phyloP scores from a whole-genome alignment of 2,329 filamentous ascomycete species.

The Cadophora gregata region DNA sequence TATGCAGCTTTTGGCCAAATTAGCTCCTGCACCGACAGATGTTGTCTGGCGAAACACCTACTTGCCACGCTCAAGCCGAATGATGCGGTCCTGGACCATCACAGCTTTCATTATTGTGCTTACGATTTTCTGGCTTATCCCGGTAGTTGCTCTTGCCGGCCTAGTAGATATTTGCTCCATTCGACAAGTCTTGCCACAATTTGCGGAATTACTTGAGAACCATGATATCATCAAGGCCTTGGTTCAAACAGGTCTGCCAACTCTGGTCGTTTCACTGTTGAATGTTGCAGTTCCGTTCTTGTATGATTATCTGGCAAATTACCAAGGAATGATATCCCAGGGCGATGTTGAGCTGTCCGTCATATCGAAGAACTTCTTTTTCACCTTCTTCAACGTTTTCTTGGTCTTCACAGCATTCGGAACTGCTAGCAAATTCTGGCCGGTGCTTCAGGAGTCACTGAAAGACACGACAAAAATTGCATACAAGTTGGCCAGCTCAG shows the following conservation, averaged over 20 bases:
- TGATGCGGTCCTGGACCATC: slow-evolving; percentile 81
- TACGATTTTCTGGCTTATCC: slow-evolving; percentile 85
- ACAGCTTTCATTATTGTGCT: slow-evolving; percentile 83
- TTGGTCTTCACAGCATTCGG: slow-evolving; percentile 90
- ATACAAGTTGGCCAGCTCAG: slow-evolving; percentile 73
- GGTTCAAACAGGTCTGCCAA: slow-evolving; percentile 87
- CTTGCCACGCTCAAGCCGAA: slow-evolving; percentile 72
- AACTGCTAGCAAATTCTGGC: slow-evolving; percentile 76
- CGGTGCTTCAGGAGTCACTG: slow-evolving; percentile 74
- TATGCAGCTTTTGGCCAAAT: slow-evolving; percentile 81
- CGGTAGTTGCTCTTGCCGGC: slow-evolving; percentile 79
- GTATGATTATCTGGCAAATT: slow-evolving; percentile 90
- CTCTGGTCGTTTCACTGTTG: slow-evolving; percentile 82
- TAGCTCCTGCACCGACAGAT: slow-evolving; percentile 86
- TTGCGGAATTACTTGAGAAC: slow-evolving; percentile 70
- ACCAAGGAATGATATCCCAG: slow-evolving; percentile 93
- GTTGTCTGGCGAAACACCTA: slow-evolving; percentile 98
- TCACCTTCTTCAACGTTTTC: slow-evolving; percentile 99
- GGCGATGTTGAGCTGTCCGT: slow-evolving; percentile 93
- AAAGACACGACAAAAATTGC: slow-evolving; percentile 82
- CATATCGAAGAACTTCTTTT: slow-evolving; percentile 99
- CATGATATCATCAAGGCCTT: slow-evolving; percentile 77
- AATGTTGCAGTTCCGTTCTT: slow-evolving; percentile 91
- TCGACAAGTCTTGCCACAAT: slow-evolving; percentile 69
- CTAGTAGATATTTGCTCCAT: slow-evolving; percentile 84